Percentiles rank a stretch among this genome's conserved stretches.
Conservation (phyloP, 768 basidiomycete species). For the Tubosaeta sp. region DNA sequence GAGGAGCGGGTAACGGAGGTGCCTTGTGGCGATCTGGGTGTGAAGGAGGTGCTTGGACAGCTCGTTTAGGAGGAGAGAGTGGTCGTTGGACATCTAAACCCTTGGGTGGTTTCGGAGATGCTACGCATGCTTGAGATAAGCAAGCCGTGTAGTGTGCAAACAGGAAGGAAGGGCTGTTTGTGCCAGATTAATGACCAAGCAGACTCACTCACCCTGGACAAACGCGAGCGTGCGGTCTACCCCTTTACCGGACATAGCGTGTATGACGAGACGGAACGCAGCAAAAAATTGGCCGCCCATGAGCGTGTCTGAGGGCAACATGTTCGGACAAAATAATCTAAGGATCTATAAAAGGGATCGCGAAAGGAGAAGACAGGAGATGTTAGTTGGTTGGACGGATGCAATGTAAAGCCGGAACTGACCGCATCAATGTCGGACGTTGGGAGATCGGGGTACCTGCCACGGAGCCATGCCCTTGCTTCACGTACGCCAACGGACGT, state of each 20-base stretch:
- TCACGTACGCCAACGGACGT: constrained; percentile 58
- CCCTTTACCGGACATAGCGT: constrained; percentile 56
- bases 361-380: background rate
- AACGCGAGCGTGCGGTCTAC: constrained; percentile 68
- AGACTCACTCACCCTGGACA: constrained; percentile 55
- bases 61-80: constrained; percentile 22
- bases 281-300: constrained; percentile 76
- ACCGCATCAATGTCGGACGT: constrained; percentile 57
- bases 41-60: constrained; percentile 22
- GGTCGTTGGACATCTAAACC: constrained; percentile 3
- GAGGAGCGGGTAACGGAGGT: constrained; percentile 16
- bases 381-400: background rate
- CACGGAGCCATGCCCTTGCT: constrained; percentile 70
- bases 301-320: constrained; percentile 50
- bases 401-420: constrained; percentile 17
- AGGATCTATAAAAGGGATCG: constrained; percentile 46
- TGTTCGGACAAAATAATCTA: constrained; percentile 54
- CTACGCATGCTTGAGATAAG: constrained; percentile 16
- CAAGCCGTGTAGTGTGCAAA: background rate
- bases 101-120: constrained; percentile 13
- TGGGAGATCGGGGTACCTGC: constrained; percentile 56
- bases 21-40: constrained; percentile 27
- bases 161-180: background rate
- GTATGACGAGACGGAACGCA: constrained; percentile 60
- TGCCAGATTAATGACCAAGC: background rate